Conservation (phyloP, 805 yeast species). For the Schizosaccharomyces octosporus region DNA sequence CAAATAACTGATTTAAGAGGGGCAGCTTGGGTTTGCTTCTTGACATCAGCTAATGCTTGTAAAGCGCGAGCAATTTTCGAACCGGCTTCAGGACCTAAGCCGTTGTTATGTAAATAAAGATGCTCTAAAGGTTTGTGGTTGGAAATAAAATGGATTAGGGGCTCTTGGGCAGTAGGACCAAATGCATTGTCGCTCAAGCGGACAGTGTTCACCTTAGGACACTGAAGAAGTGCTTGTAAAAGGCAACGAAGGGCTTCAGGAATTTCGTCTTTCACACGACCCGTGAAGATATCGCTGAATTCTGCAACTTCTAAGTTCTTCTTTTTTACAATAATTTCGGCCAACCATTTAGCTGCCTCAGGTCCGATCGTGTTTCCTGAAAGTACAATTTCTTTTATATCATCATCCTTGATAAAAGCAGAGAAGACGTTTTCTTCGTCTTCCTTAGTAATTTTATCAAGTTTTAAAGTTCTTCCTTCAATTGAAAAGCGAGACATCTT, state of each 20-base stretch:
- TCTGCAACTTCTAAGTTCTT: constrained; percentile 30
- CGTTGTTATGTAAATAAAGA: constrained; percentile 74
- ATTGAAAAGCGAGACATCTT: background rate
- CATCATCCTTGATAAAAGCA: constrained; percentile 20
- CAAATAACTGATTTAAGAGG: constrained; percentile 60
- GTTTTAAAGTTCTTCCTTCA: background rate
- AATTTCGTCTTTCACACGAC: constrained; percentile 82
- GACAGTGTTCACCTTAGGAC: constrained; percentile 43
- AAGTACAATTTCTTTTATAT: constrained; percentile 39
- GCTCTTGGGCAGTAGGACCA: constrained; percentile 85
- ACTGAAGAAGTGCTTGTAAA: constrained; percentile 45
- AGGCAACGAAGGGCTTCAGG: constrained; percentile 56
- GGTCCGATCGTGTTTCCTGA: constrained; percentile 90
- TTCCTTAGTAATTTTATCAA: constrained; percentile 18
- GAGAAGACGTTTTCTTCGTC: constrained; percentile 52
- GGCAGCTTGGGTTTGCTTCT: constrained; percentile 22
- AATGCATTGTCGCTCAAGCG: constrained; percentile 88
- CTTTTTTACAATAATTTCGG: constrained; percentile 24
- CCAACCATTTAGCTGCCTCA: constrained; percentile 55
- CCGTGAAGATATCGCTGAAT: constrained; percentile 83
- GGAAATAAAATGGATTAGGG: constrained; percentile 52
- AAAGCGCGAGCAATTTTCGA: constrained; percentile 76
- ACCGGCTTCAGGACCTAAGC: constrained; percentile 96
- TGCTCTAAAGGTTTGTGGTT: constrained; percentile 63
- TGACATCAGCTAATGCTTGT: constrained; percentile 41